Evolutionary conservation across 116 monocot genomes (phyloP), one percentile per base, ranked within the genome.

Genomic region (Zostera marina): DNA sequence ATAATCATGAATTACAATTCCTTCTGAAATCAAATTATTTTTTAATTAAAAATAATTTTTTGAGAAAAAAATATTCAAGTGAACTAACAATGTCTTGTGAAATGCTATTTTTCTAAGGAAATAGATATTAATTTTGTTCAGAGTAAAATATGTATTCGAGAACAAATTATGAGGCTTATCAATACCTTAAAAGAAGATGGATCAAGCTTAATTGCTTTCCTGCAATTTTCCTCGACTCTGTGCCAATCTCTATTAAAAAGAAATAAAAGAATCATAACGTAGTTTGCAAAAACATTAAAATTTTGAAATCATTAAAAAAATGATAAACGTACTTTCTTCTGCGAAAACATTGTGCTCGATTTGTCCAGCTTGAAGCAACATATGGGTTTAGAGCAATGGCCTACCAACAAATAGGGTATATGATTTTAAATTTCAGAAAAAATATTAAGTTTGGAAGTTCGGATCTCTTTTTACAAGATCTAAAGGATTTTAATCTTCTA

Each of bases 161-260:
- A 32, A 32, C 32, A 32, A 32, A 32, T 32, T 5, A 32, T 32
- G 32, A 32, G 32, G 4, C 2, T 32, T 32, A 32, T 32, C 32
- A 32, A 14, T 26, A 86, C 92, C 81, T 92, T 92, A 22, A 78
- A 66, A 42, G 78, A 87, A 62, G 56, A 68, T 19, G 15, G 47
- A 53, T 92, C 92, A 44, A 92, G 87, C 55, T 78, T 60, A 43
- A 92, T 56, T 45, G 84, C 92, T 60, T 66, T 76, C 55, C 66
- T 78, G 63, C 81, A 83, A 67, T 92, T 87, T 62, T 81, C 83
- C 67, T 92, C 92, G 11, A 92, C 92, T 54, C 68, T 81, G 2
- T 21, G 44, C 92, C 92, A 92, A 15, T 83, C 76, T 24, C 92
- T 92, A 62, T 32, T 21, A 23, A 23, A 44, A 43, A 17, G 42